Evolutionary conservation across 495 filamentous ascomycete genomes (phyloP).

Genomic region (Trichoderma gamsii): DNA sequence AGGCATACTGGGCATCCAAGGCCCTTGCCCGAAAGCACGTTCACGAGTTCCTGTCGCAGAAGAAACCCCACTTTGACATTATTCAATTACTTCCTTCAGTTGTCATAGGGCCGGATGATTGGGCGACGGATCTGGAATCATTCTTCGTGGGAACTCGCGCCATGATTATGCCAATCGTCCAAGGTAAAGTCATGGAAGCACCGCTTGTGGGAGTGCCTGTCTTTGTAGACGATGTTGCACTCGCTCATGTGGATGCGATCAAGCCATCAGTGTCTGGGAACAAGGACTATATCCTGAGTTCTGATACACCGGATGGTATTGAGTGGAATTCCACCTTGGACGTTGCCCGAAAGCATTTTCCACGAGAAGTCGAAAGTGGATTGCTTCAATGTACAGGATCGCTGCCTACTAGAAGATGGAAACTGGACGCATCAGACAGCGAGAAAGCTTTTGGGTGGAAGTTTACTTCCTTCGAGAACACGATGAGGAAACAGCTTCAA

Average conservation of each 20-base stretch:
- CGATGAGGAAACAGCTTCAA: neutral
- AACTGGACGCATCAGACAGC: neutral
- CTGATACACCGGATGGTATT: neutral
- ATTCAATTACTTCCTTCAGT: neutral
- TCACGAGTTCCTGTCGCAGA: neutral
- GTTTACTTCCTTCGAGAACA: neutral
- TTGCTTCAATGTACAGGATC: neutral
- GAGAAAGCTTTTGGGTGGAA: neutral
- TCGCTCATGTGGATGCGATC: neutral
- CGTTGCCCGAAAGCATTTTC: neutral
- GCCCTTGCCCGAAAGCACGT: neutral
- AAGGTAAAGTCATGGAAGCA: neutral
- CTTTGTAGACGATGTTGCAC: neutral
- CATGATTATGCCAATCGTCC: neutral
- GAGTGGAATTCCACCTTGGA: neutral
- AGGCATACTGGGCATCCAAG: slow-evolving; percentile 6
- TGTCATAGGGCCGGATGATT: neutral
- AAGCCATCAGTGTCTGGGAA: neutral
- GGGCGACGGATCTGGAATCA: neutral
- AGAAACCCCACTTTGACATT: neutral
- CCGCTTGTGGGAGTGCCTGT: slow-evolving; percentile 3
- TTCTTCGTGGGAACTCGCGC: neutral
- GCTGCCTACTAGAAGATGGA: neutral
- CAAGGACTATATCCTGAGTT: neutral
- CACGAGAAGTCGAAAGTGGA: neutral